phyloP scores from a whole-genome alignment of 495 filamentous ascomycete species.

The Alectoria sarmentosa region DNA sequence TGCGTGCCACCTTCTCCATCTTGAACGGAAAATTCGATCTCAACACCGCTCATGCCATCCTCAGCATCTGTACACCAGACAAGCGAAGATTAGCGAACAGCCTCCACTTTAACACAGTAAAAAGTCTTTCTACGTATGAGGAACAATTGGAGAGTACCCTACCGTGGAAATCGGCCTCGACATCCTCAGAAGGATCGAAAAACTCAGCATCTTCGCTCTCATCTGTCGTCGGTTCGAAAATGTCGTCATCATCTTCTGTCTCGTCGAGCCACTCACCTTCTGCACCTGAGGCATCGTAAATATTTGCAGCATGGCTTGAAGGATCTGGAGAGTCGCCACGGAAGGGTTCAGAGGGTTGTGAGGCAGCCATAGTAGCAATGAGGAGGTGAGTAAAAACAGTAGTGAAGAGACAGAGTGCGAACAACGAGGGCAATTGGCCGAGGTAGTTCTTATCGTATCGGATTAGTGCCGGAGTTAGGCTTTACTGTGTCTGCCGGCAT shows the following conservation, averaged over 20 bases:
- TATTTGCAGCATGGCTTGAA: slow-evolving; percentile 24
- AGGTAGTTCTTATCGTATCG: neutral
- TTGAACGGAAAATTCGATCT: slow-evolving; percentile 41
- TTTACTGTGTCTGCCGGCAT: neutral
- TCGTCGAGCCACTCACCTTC: slow-evolving; percentile 38
- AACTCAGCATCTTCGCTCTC: slow-evolving; percentile 36
- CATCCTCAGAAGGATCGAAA: slow-evolving; percentile 31
- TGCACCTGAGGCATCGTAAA: slow-evolving; percentile 22
- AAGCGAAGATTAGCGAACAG: neutral
- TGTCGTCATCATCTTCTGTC: slow-evolving; percentile 48
- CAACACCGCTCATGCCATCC: slow-evolving; percentile 34
- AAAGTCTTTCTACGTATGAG: neutral
- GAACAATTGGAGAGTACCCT: slow-evolving; percentile 1
- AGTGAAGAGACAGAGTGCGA: neutral
- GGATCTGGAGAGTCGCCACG: slow-evolving; percentile 23
- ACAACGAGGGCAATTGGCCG: neutral
- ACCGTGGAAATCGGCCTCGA: slow-evolving; percentile 41
- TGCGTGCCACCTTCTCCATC: slow-evolving; percentile 38
- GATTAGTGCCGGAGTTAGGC: slow-evolving; percentile 2
- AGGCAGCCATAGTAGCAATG: slow-evolving; percentile 3
- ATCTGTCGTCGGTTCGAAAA: slow-evolving; percentile 34
- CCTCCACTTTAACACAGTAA: neutral
- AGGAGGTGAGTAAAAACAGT: neutral
- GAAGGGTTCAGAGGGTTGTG: neutral
- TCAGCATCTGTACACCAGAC: slow-evolving; percentile 19